Evolutionary conservation across 257 asterid genomes (phyloP), one percentile per base, ranked within the genome.

Genomic region (Paulownia fortunei): DNA sequence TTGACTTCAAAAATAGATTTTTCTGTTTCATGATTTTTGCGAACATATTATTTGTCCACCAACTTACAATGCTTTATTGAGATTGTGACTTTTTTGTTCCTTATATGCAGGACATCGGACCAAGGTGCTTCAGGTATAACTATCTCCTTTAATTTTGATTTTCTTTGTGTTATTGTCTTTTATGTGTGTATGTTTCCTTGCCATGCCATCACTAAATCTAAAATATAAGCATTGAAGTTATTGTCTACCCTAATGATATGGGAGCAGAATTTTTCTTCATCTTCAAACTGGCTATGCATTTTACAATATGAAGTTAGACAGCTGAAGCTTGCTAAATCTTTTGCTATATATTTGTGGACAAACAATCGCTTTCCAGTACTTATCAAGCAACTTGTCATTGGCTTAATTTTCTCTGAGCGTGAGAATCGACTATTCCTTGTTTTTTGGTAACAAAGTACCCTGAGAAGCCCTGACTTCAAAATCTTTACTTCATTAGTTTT

Each of bases 81-180:
- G 69, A 54, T 34, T 52, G 44, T 88, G 79, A 83, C 84, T 15
- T 52, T 64, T 82, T 63, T 44, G 24, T 81, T 79, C 79, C 26
- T 37, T 78, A 21, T 49, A 55, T 81, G 88, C 97, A 94, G 98
- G 89, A 68, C 93, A 49, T 90, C 94, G 0, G 94, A 88, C 73
- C 96, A 86, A 81, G 85, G 89, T 32, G 68, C 86, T 78, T 87
- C 97, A 70, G 93, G 98, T 93, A 87, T 61, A 79, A 84, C 69
- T 52, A 73, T 37, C 62, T 71, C 70, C 68, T 65, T 73, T 73
- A 68, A 23, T 66, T 34, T 2, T 26, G 23, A 49, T 64, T 73
- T 34, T 73, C 12, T 11, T 60, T 69, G 15, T 58, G 34, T 39
- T 6, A 37, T 73, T 52, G 11, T 51, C 34, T 63, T 62, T 19